Base-by-base conservation (phyloP, 805 yeast genomes). In the Candida ulmi region DNA sequence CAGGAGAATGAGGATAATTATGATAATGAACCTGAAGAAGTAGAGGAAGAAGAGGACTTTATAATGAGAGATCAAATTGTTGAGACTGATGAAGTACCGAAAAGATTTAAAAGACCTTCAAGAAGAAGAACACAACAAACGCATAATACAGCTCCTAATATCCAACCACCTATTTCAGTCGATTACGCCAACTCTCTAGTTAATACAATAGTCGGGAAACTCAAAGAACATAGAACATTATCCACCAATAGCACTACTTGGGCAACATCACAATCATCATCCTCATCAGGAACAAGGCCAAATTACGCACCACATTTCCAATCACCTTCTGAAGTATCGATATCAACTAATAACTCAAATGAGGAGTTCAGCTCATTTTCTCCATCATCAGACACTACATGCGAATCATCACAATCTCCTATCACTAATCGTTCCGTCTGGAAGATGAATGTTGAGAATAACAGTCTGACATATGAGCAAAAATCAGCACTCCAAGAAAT, bases 401-500 rank as follows among this genome's bases (percentile, higher is more conserved):
- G 9, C 13, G 28, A 32, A 21, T 28, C 17, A 12, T 2, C 35
- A 12, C 15, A 6, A 3, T 21, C 24, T 9, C 9, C 24, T 6
- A 33, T 12, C 8, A n/a, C 17, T 4, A 42, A 42, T 21, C 43
- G 42, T 28, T 30, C 47, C 16, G 23, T 32, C 13, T 38, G 43
- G 45, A 43, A 48, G 31, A 33, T 32, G 36, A 23, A 40, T 11
- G 13, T 35, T 25, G 38, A 39, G 21, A 41, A 39, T 5, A 33
- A 18, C 2, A 37, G 41, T 5, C 38, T 50, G n/a, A 36, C 54
- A 6, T 52, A 57, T 30, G 69, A 67, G 13, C 78, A 77, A 44
- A 84, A 85, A 50, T 53, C 62, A 16, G 58, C 63, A 26, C 71
- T 85, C 13, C 93, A 84, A 53, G 65, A 62, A 17, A 60, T 76